These are phyloP conservation scores for Termitomyces sp. DNA, from an alignment of 768 basidiomycete species.

Conservation along the genomic window DNA sequence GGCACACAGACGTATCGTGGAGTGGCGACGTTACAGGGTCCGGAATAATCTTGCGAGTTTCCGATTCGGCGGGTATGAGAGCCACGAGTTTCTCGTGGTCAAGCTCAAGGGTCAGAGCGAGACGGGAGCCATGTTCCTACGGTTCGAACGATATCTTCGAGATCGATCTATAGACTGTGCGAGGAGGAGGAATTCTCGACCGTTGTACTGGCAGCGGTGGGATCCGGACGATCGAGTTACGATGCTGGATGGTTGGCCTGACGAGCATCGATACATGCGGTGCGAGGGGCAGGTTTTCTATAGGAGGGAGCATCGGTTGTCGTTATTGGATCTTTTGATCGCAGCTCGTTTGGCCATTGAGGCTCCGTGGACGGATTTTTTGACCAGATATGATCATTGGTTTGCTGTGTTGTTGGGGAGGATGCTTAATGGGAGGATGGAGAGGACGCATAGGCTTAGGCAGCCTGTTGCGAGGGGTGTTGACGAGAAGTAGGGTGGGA, in stretches of 20 bases:
- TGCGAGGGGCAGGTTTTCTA: neutral
- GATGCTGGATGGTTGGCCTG: slow-evolving; percentile 1
- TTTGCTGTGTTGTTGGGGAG: slow-evolving; percentile 3
- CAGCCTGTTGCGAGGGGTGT: neutral
- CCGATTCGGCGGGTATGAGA: neutral
- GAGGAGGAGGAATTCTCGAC: neutral
- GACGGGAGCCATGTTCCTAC: neutral
- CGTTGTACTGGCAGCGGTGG: neutral
- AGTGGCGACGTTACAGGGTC: slow-evolving; percentile 3
- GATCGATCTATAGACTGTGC: neutral
- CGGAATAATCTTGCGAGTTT: neutral
- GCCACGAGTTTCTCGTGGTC: slow-evolving; percentile 1
- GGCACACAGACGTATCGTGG: neutral
- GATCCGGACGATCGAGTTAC: neutral
- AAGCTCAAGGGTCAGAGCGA: neutral
- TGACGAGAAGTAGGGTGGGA: neutral
- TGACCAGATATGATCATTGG: neutral
- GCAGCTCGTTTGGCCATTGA: neutral
- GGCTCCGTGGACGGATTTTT: slow-evolving; percentile 3
- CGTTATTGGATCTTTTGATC: neutral
- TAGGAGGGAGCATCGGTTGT: neutral
- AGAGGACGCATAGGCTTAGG: neutral
- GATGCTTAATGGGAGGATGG: neutral
- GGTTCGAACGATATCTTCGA: neutral
- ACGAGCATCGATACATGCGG: neutral